Conservation (phyloP, 2,329 filamentous ascomycete genomes). For the Salinomyces thailandicus region DNA sequence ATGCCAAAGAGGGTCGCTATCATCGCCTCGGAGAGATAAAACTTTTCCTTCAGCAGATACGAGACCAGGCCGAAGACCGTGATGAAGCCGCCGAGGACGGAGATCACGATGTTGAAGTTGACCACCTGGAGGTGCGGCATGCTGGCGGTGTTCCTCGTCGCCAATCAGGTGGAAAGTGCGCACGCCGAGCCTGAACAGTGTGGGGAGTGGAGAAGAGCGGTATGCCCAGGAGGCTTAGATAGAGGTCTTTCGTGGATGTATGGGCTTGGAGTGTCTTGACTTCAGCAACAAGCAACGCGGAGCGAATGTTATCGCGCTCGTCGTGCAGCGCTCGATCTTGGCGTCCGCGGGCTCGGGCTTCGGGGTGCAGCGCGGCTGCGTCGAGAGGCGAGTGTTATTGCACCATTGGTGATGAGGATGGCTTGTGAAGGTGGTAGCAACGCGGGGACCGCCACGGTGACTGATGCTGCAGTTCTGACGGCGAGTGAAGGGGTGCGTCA, state of each 20-base stretch:
- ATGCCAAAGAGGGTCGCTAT: conserved; percentile 75
- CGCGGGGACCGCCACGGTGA: background rate
- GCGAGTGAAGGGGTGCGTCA: no score
- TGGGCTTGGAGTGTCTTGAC: background rate
- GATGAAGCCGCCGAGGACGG: conserved; percentile 75
- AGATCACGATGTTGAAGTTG: conserved; percentile 78
- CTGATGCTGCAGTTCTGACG: background rate
- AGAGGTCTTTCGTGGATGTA: background rate
- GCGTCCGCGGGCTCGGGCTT: background rate
- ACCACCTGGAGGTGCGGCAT: conserved; percentile 56
- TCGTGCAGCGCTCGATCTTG: conserved; percentile 4
- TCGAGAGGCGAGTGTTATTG: conserved; percentile 19
- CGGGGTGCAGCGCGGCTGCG: no score
- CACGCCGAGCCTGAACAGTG: background rate
- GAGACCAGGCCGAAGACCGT: conserved; percentile 85
- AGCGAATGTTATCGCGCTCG: conserved; percentile 13
- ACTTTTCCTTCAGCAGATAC: conserved; percentile 78
- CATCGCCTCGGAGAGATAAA: conserved; percentile 85
- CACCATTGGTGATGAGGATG: conserved; percentile 3
- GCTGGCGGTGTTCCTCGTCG: background rate
- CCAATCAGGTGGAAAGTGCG: background rate
- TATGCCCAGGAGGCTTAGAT: background rate
- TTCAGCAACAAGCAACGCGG: conserved; percentile 2
- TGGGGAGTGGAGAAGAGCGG: background rate
- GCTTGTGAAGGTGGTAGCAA: background rate